phyloP scores from a whole-genome alignment of 2,329 filamentous ascomycete genomes.

The Trichoderma afroharzianum region DNA sequence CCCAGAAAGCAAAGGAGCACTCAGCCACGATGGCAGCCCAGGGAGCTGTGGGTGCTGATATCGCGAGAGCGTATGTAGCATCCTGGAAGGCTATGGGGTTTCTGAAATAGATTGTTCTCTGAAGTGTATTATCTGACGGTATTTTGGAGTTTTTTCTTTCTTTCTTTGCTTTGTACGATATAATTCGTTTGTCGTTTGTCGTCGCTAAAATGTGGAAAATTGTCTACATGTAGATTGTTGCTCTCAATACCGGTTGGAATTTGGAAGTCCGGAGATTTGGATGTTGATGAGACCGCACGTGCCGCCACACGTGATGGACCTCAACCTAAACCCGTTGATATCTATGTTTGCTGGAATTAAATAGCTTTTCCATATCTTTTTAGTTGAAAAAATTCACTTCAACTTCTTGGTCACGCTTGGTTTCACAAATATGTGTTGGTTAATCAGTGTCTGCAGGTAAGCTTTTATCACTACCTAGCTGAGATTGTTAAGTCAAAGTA shows the following conservation, averaged over 20 bases:
- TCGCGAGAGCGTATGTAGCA: background rate
- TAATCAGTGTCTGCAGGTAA: background rate
- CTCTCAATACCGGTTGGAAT: background rate
- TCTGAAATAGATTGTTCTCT: background rate
- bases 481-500: background rate
- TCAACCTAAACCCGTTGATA: background rate
- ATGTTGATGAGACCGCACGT: background rate
- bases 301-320: background rate
- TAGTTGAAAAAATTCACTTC: background rate
- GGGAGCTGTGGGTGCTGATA: background rate
- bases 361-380: background rate
- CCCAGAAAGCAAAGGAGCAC: constrained; percentile 16
- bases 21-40: background rate
- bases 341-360: background rate
- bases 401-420: background rate
- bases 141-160: background rate
- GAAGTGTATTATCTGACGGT: background rate
- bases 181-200: background rate
- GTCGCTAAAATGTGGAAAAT: background rate
- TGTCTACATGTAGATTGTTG: background rate
- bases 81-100: background rate
- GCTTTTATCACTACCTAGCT: too few relatives aligned
- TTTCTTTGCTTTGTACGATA: background rate
- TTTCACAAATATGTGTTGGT: background rate
- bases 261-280: background rate